These are phyloP conservation scores for Camillea tinctor DNA, from an alignment of 2,329 filamentous ascomycete species.

Conservation along the genomic window DNA sequence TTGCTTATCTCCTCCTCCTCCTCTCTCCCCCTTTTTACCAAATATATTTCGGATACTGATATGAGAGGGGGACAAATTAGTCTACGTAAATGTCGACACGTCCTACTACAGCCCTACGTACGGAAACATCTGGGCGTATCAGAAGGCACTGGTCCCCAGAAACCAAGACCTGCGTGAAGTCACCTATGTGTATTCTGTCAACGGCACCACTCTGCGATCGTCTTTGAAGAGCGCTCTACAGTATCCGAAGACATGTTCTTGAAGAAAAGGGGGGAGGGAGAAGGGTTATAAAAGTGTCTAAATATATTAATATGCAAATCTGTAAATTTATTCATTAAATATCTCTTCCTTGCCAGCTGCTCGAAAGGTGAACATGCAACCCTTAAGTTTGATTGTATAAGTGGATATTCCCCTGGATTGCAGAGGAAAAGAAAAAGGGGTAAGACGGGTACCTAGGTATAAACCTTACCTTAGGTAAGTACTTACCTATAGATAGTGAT, in stretches of 20 bases:
- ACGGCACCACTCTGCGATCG: slow-evolving; percentile 34
- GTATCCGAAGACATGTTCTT: slow-evolving; percentile 45
- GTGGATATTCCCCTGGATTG: no score
- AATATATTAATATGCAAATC: no score
- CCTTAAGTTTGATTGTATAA: no score
- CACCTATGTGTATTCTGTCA: slow-evolving; percentile 19
- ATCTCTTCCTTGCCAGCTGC: no score
- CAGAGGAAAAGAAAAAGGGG: no score
- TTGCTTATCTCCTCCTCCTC: not conserved
- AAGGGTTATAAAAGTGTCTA: no score
- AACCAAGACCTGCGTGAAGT: slow-evolving; percentile 18
- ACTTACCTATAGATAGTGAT: no score
- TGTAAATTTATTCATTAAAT: no score
- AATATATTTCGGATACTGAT: not conserved
- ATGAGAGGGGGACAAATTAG: not conserved
- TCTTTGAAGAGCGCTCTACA: slow-evolving; percentile 32
- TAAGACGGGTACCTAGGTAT: no score
- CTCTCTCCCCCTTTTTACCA: not conserved
- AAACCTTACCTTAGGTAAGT: no score
- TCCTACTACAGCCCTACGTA: slow-evolving; percentile 21
- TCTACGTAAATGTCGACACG: slow-evolving; percentile 25
- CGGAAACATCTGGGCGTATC: slow-evolving; percentile 22
- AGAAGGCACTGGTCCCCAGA: slow-evolving; percentile 13
- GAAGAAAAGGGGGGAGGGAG: not conserved
- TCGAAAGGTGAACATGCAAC: no score